Percentiles rank a stretch among this genome's conserved stretches.
phyloP scores from a whole-genome alignment of 495 filamentous ascomycete species.

The Penicillium arizonense region DNA sequence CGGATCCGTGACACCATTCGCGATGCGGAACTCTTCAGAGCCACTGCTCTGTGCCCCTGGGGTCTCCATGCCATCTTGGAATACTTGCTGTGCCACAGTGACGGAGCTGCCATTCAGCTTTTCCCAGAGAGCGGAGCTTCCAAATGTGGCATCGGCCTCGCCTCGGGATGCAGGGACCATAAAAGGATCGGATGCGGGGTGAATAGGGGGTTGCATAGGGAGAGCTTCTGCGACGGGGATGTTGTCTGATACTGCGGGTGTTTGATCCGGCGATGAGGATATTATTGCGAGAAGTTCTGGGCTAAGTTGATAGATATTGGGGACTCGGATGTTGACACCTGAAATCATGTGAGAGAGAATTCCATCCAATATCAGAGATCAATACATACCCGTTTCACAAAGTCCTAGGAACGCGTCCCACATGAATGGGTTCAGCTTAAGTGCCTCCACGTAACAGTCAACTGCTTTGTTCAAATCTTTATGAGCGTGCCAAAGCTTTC shows the following conservation, averaged over 20 bases:
- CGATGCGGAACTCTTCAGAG: constrained; percentile 42
- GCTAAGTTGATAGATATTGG: constrained; percentile 82
- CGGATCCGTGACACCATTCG: constrained; percentile 30
- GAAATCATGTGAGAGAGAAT: constrained; percentile 31
- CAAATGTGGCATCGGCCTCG: constrained; percentile 40
- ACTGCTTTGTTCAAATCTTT: constrained; percentile 79
- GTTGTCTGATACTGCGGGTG: constrained; percentile 37
- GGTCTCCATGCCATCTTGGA: constrained; percentile 42
- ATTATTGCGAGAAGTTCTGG: constrained; percentile 60
- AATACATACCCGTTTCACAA: constrained; percentile 60
- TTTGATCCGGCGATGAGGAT: constrained; percentile 37
- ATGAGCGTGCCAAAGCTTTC: constrained; percentile 81
- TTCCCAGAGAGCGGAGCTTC: constrained; percentile 55
- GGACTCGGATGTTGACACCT: constrained; percentile 73
- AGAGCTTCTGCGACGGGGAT: constrained; percentile 34
- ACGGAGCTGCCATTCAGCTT: constrained; percentile 53
- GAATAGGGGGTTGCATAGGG: constrained; percentile 43
- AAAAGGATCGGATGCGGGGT: constrained; percentile 46
- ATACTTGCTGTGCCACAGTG: constrained; percentile 28
- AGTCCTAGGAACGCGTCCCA: constrained; percentile 95
- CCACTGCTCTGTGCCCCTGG: constrained; percentile 43
- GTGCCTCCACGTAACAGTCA: constrained; percentile 78
- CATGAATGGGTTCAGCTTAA: constrained; percentile 93
- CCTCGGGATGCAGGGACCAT: constrained; percentile 40
- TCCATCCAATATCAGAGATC: not conserved